Base-by-base conservation (phyloP, 2,329 filamentous ascomycete genomes). In the Fusarium longipes region DNA sequence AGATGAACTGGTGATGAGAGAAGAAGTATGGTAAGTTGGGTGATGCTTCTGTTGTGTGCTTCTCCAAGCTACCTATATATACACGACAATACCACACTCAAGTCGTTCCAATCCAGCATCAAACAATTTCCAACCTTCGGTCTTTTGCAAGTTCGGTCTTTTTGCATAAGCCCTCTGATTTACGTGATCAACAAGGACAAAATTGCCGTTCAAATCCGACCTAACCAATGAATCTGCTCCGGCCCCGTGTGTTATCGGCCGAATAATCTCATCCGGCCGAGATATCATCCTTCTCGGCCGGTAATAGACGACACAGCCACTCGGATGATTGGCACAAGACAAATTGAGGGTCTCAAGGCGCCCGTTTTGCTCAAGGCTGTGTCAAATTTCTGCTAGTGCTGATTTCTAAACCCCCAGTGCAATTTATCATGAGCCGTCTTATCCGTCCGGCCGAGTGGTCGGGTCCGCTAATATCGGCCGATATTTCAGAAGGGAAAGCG, bases 381-480 rank as follows among this genome's bases (percentile, higher is more conserved):
- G 5, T 29, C 22, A 18, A n/a, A 38, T 14, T 22, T 1, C 5
- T 2, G 1, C 6, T 57, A 57, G 44, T 63, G 44, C 51, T 51
- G 58, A 65, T 57, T 53, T 9, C 38, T 47, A 45, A 68, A 40
- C 38, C 17, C n/a, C 12, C 2, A 17, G 11, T 24, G 22, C 9
- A 3, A n/a, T 40, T 50, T 43, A 22, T 27, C 33, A 27, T 12
- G 9, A 8, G 4, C 22, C 12, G 3, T 11, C 2, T 7, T 2
- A 5, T 2, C 6, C 17, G n/a, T 0, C 30, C 59, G 45, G 64
- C 38, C 42, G 45, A 53, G 6, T 6, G 0, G 0, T 12, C 60
- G 54, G 50, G 3, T 2, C 50, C 59, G 64, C 30, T 1, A 0
- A 0, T 27, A 30, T 68, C 64, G 65, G 60, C 65, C 65, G 65